These are phyloP conservation scores for Neurospora sp. DNA, from an alignment of 495 filamentous ascomycete species.

Conservation along the genomic window DNA sequence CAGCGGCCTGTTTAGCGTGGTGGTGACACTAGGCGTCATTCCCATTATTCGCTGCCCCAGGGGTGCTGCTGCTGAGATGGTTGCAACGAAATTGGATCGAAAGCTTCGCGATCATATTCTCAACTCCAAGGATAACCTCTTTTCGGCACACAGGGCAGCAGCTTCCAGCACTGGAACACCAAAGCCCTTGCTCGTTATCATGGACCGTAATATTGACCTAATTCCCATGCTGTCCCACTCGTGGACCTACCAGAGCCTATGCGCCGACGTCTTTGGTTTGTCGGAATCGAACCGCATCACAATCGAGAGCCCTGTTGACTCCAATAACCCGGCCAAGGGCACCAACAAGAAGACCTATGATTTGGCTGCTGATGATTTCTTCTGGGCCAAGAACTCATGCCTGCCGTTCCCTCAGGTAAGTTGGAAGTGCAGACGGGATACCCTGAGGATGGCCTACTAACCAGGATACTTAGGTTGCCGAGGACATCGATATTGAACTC, in stretches of 20 bases:
- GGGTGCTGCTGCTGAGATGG: slow-evolving; percentile 87
- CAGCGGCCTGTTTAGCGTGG: slow-evolving; percentile 89
- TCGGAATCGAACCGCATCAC: slow-evolving; percentile 80
- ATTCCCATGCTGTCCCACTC: slow-evolving; percentile 99
- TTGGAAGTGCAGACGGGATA: not conserved
- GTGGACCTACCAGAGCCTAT: slow-evolving; percentile 96
- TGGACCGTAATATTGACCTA: slow-evolving; percentile 90
- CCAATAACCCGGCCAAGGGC: slow-evolving; percentile 59
- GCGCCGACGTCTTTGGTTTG: slow-evolving; percentile 71
- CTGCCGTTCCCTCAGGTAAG: slow-evolving; percentile 84
- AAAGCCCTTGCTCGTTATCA: slow-evolving; percentile 75
- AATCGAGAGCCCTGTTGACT: slow-evolving; percentile 70
- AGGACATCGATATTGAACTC: slow-evolving; percentile 57
- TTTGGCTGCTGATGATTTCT: slow-evolving; percentile 84
- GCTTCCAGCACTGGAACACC: slow-evolving; percentile 41
- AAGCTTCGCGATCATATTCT: slow-evolving; percentile 95
- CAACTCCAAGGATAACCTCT: slow-evolving; percentile 94
- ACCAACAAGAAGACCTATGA: slow-evolving; percentile 79
- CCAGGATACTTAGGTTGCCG: slow-evolving; percentile 10
- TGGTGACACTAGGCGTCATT: slow-evolving; percentile 81
- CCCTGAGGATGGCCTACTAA: not conserved
- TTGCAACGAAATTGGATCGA: slow-evolving; percentile 84
- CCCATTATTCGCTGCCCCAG: slow-evolving; percentile 68
- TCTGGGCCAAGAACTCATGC: slow-evolving; percentile 92
- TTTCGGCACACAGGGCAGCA: slow-evolving; percentile 42